A percentile compares a stretch with the other conserved stretches of the same genome.
These are phyloP conservation scores for Xylaria grammica DNA, from an alignment of 495 filamentous ascomycete genomes.

Conservation along the genomic window DNA sequence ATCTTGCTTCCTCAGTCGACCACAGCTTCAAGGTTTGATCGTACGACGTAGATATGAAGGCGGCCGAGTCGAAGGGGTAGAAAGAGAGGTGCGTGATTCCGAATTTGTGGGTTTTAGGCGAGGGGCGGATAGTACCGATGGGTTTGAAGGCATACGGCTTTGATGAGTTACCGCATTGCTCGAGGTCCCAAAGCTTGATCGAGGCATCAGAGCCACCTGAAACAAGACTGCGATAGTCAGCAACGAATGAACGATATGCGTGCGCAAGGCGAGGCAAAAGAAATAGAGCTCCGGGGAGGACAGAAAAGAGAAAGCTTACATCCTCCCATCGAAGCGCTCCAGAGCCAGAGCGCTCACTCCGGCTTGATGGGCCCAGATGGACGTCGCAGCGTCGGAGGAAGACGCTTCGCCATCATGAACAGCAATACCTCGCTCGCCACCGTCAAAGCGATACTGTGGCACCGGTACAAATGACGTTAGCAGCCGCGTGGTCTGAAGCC, in stretches of 20 bases:
- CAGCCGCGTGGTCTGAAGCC: slow-evolving; percentile 65
- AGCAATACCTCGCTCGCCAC: slow-evolving; percentile 48
- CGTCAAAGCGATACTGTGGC: slow-evolving; percentile 70
- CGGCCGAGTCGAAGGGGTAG: slow-evolving; percentile 81
- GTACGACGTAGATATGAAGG: slow-evolving; percentile 83
- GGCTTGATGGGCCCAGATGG: slow-evolving; percentile 67
- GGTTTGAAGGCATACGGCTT: slow-evolving; percentile 55
- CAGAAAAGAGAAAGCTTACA: slow-evolving; percentile 56
- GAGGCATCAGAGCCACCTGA: slow-evolving; percentile 83
- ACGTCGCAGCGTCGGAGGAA: slow-evolving; percentile 28
- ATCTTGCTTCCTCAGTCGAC: slow-evolving; percentile 63
- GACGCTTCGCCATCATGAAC: slow-evolving; percentile 28
- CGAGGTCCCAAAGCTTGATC: slow-evolving; percentile 84
- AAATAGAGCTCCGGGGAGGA: neutral
- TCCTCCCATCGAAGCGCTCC: slow-evolving; percentile 77
- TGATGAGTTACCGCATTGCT: slow-evolving; percentile 49
- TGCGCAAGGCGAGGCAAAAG: neutral
- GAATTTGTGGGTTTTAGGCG: slow-evolving; percentile 61
- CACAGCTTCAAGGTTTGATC: slow-evolving; percentile 85
- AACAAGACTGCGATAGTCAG: slow-evolving; percentile 62
- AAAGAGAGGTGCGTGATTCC: slow-evolving; percentile 85
- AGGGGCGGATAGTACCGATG: slow-evolving; percentile 44
- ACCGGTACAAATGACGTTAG: slow-evolving; percentile 60
- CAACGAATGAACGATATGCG: slow-evolving; percentile 23
- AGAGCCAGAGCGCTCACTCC: slow-evolving; percentile 78